Percentiles rank a stretch among this genome's conserved stretches.
phyloP scores from a whole-genome alignment of 179 eudicot species.

The Camellia oleifera region DNA sequence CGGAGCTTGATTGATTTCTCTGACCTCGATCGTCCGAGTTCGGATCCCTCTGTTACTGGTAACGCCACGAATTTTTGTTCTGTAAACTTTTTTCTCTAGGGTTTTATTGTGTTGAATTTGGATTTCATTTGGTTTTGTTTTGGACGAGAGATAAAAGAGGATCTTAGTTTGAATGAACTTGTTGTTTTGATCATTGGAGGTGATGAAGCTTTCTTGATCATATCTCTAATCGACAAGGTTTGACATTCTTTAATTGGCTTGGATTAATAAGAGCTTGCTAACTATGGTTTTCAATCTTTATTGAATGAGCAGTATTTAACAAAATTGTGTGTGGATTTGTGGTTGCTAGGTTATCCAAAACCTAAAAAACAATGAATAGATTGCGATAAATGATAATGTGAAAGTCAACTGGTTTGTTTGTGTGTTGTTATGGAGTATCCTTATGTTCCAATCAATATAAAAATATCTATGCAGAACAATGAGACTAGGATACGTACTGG shows the following conservation, averaged over 20 bases:
- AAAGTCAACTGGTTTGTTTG: not conserved
- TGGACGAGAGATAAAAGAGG: not conserved
- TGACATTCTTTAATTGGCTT: not conserved
- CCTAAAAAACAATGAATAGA: no score
- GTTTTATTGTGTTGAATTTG: not conserved
- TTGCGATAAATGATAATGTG: not conserved
- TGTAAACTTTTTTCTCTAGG: not conserved
- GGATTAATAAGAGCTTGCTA: not conserved
- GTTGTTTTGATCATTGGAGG: not conserved
- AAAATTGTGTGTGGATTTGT: not conserved
- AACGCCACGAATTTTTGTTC: not conserved
- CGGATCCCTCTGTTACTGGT: not conserved
- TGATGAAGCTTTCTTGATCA: not conserved
- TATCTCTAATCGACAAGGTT: not conserved
- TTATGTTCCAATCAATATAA: not conserved
- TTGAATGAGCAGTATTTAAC: not conserved
- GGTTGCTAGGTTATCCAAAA: not conserved
- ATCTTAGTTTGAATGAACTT: not conserved
- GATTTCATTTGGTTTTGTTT: not conserved
- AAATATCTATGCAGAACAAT: not conserved
- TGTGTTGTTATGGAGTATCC: not conserved
- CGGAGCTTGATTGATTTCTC: conserved; percentile 9
- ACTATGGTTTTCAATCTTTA: not conserved
- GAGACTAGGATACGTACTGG: no score
- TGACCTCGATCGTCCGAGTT: not conserved